These are phyloP conservation scores for Podospora tetraspora DNA, from an alignment of 495 filamentous ascomycete species.

Conservation along the genomic window DNA sequence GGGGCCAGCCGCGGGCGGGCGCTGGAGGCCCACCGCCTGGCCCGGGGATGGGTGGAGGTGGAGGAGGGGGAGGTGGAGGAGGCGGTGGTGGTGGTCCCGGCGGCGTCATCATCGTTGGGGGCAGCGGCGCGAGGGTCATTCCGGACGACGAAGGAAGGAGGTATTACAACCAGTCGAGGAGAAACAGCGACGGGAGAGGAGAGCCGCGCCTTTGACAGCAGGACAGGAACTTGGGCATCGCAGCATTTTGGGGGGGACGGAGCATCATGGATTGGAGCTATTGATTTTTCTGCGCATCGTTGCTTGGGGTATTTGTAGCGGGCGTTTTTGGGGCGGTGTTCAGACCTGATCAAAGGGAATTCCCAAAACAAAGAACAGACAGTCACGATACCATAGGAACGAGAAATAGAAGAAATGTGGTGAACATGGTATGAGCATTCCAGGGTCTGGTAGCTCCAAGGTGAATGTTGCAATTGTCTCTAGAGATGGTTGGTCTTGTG, in stretches of 20 bases:
- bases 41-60: not conserved
- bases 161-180: slow-evolving; percentile 6
- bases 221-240: not conserved
- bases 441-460: not conserved
- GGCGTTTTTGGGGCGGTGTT: not conserved
- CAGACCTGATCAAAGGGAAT: not conserved
- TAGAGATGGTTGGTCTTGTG: no score
- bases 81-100: not conserved
- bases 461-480: not conserved
- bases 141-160: slow-evolving; percentile 6
- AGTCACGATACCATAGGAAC: not conserved
- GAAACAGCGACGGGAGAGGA: slow-evolving; percentile 19
- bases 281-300: not conserved
- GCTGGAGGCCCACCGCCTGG: not conserved
- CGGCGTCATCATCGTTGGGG: not conserved
- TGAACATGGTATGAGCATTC: not conserved
- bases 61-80: not conserved
- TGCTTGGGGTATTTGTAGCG: not conserved
- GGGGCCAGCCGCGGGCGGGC: slow-evolving; percentile 15
- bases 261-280: not conserved
- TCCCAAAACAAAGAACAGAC: not conserved
- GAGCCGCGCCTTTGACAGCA: slow-evolving; percentile 12
- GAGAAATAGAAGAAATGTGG: not conserved
- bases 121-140: not conserved
- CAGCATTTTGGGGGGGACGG: not conserved